These are phyloP conservation scores for Ustilago tritici DNA, from an alignment of 1,284 basidiomycete species.

Conservation along the genomic window DNA sequence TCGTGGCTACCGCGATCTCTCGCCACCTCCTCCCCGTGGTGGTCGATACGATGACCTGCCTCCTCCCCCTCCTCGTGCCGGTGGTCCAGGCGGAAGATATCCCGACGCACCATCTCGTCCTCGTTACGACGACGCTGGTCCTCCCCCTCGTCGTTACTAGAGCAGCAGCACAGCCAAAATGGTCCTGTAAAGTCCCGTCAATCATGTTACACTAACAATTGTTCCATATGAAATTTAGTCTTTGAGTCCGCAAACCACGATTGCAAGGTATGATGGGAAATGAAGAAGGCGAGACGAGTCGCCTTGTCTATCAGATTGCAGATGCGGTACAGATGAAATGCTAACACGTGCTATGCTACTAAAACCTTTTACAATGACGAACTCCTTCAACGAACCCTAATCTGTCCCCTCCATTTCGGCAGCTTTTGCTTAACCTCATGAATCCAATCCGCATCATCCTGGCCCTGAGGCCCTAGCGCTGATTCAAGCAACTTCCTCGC, in stretches of 20 bases:
- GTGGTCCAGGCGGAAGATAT: conserved; percentile 41
- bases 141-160: conserved; percentile 47
- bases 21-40: conserved; percentile 49
- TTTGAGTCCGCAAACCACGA: background rate
- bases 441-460: conserved; percentile 45
- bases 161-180: background rate
- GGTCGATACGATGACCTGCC: conserved; percentile 56
- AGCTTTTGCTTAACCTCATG: conserved; percentile 36
- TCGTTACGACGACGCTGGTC: conserved; percentile 47
- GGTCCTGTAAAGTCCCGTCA: background rate
- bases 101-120: conserved; percentile 42
- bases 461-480: conserved; percentile 14
- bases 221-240: background rate
- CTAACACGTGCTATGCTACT: background rate
- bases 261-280: background rate
- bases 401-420: conserved; percentile 31
- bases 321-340: conserved; percentile 7
- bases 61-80: conserved; percentile 51
- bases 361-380: background rate
- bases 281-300: background rate
- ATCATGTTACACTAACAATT: conserved; percentile 23
- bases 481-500: conserved; percentile 30
- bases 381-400: conserved; percentile 25
- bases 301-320: conserved; percentile 8
- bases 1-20: conserved; percentile 46